Evolutionary conservation across 2,329 filamentous ascomycete genomes (phyloP).

Genomic region (Bipolaris oryzae): DNA sequence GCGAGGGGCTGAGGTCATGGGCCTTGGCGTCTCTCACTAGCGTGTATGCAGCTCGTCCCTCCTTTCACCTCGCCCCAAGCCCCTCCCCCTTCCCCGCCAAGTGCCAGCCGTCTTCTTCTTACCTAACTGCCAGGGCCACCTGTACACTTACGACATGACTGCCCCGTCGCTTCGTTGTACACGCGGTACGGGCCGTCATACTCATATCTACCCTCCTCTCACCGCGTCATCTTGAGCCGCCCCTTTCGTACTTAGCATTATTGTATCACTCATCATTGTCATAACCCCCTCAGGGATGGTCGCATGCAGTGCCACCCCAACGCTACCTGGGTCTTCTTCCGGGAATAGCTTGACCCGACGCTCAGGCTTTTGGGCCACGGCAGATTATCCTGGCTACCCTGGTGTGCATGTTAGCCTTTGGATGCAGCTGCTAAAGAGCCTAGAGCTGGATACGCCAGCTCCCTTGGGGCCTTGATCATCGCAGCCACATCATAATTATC

Average conservation of each 20-base stretch:
- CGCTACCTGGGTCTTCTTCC: neutral
- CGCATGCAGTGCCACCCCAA: constrained; percentile 4
- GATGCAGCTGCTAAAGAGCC: neutral
- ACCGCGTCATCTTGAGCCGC: neutral
- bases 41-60: neutral
- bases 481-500: neutral
- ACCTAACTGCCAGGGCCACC: neutral
- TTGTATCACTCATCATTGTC: neutral
- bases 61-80: too few relatives aligned
- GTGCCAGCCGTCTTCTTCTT: too few relatives aligned
- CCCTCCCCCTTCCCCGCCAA: too few relatives aligned
- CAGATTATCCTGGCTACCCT: neutral
- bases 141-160: neutral
- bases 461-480: constrained; percentile 2
- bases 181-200: constrained; percentile 11
- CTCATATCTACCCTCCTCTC: neutral
- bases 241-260: neutral
- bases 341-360: neutral
- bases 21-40: constrained; percentile 14
- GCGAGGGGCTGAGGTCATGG: constrained; percentile 22
- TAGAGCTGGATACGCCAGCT: neutral
- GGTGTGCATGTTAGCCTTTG: neutral
- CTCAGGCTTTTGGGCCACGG: neutral
- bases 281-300: neutral
- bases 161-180: neutral